Base-by-base conservation (phyloP, 768 basidiomycete species). In the Suillus bovinus region DNA sequence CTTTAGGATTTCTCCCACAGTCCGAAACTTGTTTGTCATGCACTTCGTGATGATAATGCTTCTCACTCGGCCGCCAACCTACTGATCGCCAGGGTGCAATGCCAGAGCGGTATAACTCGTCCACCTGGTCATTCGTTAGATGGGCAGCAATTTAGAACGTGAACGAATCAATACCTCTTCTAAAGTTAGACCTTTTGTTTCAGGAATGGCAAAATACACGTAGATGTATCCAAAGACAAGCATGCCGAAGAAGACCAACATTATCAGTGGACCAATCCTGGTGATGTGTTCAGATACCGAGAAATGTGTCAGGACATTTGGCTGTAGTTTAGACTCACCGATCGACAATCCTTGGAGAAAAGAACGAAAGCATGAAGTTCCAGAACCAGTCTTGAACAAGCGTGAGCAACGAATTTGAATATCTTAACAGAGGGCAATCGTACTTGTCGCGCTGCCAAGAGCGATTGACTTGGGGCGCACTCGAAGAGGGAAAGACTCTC, bases 401-500 rank as follows among this genome's bases (percentile, higher is more conserved):
- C 53, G 7, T 73, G 66, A 67, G 62, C n/a, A 38, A 34, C 5
- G 5, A 31, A n/a, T 13, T 27, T 7, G 39, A 8, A 41, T 36
- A 36, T 20, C n/a, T 58, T 39, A 11, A 61, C 58, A 24, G 17
- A 53, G 33, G 24, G 20, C 39, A 14, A 8, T 22, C 68, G 57
- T 31, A 83, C 81, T 84, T 31, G 82, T 77, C 0, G 82, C 82
- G 46, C 86, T 87, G 10, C 89, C 89, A n/a, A 91, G 78, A 0
- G 90, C 90, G 69, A 93, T 91, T 66, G 83, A 79, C 73, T 91
- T 91, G 7, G 91, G 83, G 61, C 90, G 83, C 50, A 93, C 88
- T 53, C 90, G 86, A 27, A 93, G 84, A 16, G 90, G 91, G 83
- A 92, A 93, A 22, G 85, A 87, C 78, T 92, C 90, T 58, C 89